Base-by-base conservation (phyloP, 495 filamentous ascomycete genomes). In the Aspergillus steynii region DNA sequence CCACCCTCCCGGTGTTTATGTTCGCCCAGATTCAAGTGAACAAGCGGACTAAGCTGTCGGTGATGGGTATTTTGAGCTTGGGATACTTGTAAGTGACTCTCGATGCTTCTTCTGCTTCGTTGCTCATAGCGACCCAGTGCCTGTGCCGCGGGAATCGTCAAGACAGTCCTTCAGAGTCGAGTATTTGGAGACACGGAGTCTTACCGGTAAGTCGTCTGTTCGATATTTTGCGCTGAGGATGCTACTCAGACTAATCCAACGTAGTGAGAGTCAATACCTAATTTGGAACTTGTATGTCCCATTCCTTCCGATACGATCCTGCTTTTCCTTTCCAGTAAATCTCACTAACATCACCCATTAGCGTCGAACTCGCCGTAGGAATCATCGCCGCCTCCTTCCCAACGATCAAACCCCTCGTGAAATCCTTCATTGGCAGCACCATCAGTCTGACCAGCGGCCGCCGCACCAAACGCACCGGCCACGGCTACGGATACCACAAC, bases 321-420 rank as follows among this genome's bases (percentile, higher is more conserved):
- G 20, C 20, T 20, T 20, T 20, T 20, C 20, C 20, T 20, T 20
- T 20, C 20, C 20, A 20, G 20, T 20, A 20, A 20, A 20, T 31
- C 25, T 34, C 45, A 2, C 53, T 56, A 42, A 56, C 45, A 7
- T 3, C 32, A 25, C 26, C 28, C 47, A 3, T 9, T 45, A 62
- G 61, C 26, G 54, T 54, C 29, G 61, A 62, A 55, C 51, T 62
- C 34, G 58, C 58, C 45, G 51, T 62, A 42, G 61, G 55, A 1
- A 62, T 62, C 15, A 12, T 62, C 9, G 61, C 55, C 2, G 61
- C 61, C 50, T 62, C 55, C 42, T 47, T 62, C 29, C 61, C 61
- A 28, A 62, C 49, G 27, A 53, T 62, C 28, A 62, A 59, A 27
- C 55, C 61, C 1, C 55, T 62, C 9, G 37, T 62, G n/a, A 62